Evolutionary conservation across 305 asterid genomes (phyloP), one percentile per base, ranked within the genome.

Genomic region (Fraxinus floribunda): DNA sequence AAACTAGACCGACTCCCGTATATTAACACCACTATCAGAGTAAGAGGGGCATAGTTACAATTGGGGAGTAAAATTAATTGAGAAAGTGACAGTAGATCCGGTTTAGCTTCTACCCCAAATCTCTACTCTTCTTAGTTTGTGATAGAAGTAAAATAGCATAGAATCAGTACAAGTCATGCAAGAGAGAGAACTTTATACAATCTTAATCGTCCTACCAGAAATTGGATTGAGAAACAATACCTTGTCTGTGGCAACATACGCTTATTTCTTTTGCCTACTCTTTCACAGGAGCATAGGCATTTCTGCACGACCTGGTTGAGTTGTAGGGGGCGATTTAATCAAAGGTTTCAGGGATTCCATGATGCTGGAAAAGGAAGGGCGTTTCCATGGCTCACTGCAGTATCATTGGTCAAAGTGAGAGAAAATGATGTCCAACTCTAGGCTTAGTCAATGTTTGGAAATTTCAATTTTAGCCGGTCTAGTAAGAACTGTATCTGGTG

Each of bases 381-480:
- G 90, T 79, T 88, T 88, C 90, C 90, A 82, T 74, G 93, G 91
- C 80, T 88, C 93, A 24, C 93, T 90, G 91, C 90, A 90, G 71
- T 71, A 79, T 71, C 60, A 66, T 60, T 26, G 36, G 73, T 66
- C 29, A 39, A 80, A 8, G 80, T 73, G 75, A 77, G 83, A 76
- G 46, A 81, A 41, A n/a, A 74, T 82, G 15, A 62, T 11, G 3
- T 78, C 38, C 29, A 24, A 78, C 73, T 64, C 44, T 44, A 76
- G 62, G 30, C 38, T 55, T 62, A 15, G 70, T 41, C 72, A 76
- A 86, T 75, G 38, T 46, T 24, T 82, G 70, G 44, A 76, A 78
- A 80, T 55, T 68, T 13, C 75, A 29, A 68, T 26, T 70, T 70
- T 7, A 15, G 75, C 75, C 3, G 1, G 75, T 70, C 41, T 13